Percentiles rank a stretch among this genome's conserved stretches.
Conservation (phyloP, 306 rosid species). For the Trifolium dubium region DNA sequence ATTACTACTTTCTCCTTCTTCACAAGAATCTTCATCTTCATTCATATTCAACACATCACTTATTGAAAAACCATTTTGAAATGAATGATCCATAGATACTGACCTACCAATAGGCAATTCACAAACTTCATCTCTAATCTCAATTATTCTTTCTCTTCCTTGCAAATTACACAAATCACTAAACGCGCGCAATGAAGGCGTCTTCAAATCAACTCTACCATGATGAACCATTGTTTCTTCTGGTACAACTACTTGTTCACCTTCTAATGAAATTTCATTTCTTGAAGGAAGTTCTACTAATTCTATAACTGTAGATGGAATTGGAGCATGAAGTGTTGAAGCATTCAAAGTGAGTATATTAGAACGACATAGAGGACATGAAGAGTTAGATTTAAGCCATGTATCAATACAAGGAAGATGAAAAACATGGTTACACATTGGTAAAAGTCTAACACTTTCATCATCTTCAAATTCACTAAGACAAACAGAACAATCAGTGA, state of each 20-base stretch:
- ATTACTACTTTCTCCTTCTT: slow-evolving; percentile 51
- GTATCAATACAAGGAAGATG: slow-evolving; percentile 81
- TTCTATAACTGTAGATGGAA: slow-evolving; percentile 5
- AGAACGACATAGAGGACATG: slow-evolving; percentile 82
- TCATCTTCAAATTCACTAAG: slow-evolving; percentile 76
- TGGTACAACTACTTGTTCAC: slow-evolving; percentile 25
- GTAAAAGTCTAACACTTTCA: slow-evolving; percentile 70
- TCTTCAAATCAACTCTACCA: neutral
- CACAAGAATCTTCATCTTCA: slow-evolving; percentile 45
- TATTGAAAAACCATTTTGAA: slow-evolving; percentile 41
- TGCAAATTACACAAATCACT: slow-evolving; percentile 62
- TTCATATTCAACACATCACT: slow-evolving; percentile 52
- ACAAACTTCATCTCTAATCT: slow-evolving; percentile 60
- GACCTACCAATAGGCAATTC: slow-evolving; percentile 55
- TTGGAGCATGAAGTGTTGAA: slow-evolving; percentile 9
- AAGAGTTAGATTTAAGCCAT: slow-evolving; percentile 83
- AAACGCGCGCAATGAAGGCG: slow-evolving; percentile 53
- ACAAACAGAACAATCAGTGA: slow-evolving; percentile 81
- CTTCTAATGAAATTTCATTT: slow-evolving; percentile 17
- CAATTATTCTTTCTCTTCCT: slow-evolving; percentile 48
- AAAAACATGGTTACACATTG: slow-evolving; percentile 82
- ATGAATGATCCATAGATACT: slow-evolving; percentile 67
- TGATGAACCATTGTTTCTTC: slow-evolving; percentile 5
- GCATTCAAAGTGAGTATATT: slow-evolving; percentile 44
- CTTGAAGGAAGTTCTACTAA: slow-evolving; percentile 27